Base-by-base conservation (phyloP, 495 filamentous ascomycete genomes). In the Penicillium arizonense region DNA sequence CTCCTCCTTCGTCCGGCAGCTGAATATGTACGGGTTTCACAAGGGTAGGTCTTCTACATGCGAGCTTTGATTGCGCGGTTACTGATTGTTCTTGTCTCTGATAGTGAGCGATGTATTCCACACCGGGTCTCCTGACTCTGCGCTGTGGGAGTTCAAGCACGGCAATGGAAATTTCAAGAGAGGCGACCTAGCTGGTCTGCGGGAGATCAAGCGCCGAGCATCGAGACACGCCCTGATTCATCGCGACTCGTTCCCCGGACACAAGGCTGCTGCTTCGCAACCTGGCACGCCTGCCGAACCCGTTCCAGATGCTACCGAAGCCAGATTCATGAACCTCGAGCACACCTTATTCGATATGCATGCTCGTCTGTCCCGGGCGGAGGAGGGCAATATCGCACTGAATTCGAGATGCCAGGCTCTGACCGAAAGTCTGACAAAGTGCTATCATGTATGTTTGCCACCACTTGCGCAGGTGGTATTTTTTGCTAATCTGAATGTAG, bases 11-110 rank as follows among this genome's bases (percentile, higher is more conserved):
- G 94, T 98, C 33, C 84, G 94, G 43, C 94, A 98, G 72, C 77
- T 98, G 47, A 98, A 98, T 67, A 98, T 98, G 94, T 98, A 98
- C 61, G 94, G 94, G 2, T 98, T 98, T 75, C 94, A 98, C 72
- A 98, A 98, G 91, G 94, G 94, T 94, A 77, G 44, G 78, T 54
- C 44, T 16, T 44, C 33, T 42, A 1, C 26, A 21, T 28, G 13
- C 13, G 11, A 20, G 9, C 0, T 34, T 37, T 18, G 45, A 40
- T 40, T 35, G 43, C 49, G n/a, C 21, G 12, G 47, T 50, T 41
- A 39, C 50, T 62, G 49, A 60, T 49, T 26, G 28, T 49, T 37
- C 48, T 52, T 26, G 2, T 16, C 20, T 39, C 8, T 41, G 50
- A 39, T 57, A 98, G 94, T 97, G 59, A 96, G 94, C 80, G 94